Evolutionary conservation across 805 yeast species (phyloP).

Genomic region (Sugiyamaella qingdaonensis): DNA sequence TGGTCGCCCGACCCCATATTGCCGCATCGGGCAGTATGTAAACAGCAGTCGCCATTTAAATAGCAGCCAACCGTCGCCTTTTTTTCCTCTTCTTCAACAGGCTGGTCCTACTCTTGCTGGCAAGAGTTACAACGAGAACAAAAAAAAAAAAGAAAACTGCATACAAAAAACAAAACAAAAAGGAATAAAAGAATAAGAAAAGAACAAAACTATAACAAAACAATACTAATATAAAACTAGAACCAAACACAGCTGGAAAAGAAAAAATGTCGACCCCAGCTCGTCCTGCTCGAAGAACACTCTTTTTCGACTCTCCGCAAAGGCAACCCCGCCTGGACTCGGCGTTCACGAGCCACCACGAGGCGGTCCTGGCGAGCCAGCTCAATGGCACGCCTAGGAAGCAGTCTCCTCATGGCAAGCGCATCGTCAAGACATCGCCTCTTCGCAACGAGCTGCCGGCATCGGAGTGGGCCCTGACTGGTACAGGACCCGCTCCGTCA

Average conservation of each 20-base stretch:
- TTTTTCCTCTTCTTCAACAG: constrained; percentile 26
- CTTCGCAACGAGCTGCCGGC: constrained; percentile 44
- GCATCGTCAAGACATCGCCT: constrained; percentile 30
- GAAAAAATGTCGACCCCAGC: constrained; percentile 22
- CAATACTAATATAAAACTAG: neutral
- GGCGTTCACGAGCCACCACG: constrained; percentile 10
- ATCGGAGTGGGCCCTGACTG: constrained; percentile 36
- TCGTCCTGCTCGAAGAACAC: constrained; percentile 17
- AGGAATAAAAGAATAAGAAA: neutral
- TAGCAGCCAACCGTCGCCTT: neutral
- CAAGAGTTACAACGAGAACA: neutral
- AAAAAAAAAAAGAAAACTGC: neutral
- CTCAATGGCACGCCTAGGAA: constrained; percentile 16
- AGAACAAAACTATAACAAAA: too few species aligned
- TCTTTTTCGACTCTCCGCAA: constrained; percentile 19
- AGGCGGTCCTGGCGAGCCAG: neutral
- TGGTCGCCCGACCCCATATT: neutral
- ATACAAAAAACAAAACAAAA: neutral
- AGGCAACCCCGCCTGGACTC: constrained; percentile 24
- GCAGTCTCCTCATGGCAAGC: constrained; percentile 14
- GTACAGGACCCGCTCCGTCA: constrained; percentile 31
- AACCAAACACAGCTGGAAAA: constrained; percentile 4
- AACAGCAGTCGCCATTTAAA: neutral
- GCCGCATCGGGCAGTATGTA: neutral
- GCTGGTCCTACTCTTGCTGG: constrained; percentile 26